A percentile compares a stretch with the other conserved stretches of the same genome.
phyloP scores from a whole-genome alignment of 2,329 filamentous ascomycete species.

The Colletotrichum tamarilloi region DNA sequence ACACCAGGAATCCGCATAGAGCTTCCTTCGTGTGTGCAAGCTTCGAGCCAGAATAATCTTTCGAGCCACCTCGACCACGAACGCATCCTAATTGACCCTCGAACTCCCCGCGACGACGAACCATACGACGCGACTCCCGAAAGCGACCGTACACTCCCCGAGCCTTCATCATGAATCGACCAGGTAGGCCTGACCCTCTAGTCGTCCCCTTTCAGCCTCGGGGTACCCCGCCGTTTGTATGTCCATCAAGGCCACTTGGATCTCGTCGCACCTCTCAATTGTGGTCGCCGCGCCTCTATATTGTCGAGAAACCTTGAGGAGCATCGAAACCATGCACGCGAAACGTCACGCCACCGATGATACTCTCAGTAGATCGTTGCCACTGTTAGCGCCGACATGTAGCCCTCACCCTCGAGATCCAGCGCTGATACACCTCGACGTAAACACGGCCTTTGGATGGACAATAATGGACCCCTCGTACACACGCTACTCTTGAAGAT shows the following conservation, averaged over 20 bases:
- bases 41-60: constrained; percentile 26
- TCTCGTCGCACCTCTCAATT: constrained; percentile 13
- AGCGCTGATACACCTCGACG: neutral
- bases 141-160: constrained; percentile 19
- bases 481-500: neutral
- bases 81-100: constrained; percentile 30
- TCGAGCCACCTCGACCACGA: constrained; percentile 32
- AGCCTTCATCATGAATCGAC: constrained; percentile 65
- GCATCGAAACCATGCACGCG: constrained; percentile 4
- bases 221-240: constrained; percentile 32
- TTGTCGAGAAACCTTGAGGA: neutral
- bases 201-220: constrained; percentile 35
- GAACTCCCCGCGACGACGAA: constrained; percentile 28
- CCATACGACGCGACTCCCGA: constrained; percentile 30
- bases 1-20: constrained; percentile 32
- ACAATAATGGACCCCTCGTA: neutral
- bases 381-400: neutral
- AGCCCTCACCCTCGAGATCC: neutral
- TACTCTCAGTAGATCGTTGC: constrained; percentile 12
- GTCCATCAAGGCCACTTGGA: constrained; percentile 23
- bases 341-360: constrained; percentile 2
- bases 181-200: constrained; percentile 58
- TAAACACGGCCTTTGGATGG: neutral
- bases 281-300: neutral
- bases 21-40: constrained; percentile 29